Evolutionary conservation across 2,329 filamentous ascomycete species (phyloP).

Genomic region (Thielaviopsis punctulata): DNA sequence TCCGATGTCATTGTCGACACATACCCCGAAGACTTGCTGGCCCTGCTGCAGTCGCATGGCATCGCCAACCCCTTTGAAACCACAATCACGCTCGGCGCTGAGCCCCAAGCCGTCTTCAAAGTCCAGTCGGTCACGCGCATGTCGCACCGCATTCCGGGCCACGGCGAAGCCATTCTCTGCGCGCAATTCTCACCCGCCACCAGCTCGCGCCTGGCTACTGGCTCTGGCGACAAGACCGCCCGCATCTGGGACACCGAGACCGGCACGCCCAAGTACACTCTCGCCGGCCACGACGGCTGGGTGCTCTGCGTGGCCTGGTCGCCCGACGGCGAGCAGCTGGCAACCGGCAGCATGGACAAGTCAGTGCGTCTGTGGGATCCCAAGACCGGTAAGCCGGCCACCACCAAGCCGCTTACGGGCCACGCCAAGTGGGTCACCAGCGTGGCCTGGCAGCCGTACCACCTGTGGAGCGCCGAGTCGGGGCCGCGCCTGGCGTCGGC

Average conservation of each 20-base stretch:
- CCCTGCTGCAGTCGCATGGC: constrained; percentile 36
- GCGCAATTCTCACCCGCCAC: constrained; percentile 70
- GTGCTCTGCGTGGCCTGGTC: constrained; percentile 78
- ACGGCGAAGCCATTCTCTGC: constrained; percentile 78
- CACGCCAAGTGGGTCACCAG: constrained; percentile 82
- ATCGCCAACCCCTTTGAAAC: constrained; percentile 41
- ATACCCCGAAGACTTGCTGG: constrained; percentile 37
- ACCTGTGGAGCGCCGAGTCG: constrained; percentile 57
- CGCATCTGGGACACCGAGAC: constrained; percentile 92
- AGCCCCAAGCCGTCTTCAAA: constrained; percentile 82
- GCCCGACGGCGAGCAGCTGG: constrained; percentile 63
- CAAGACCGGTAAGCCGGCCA: constrained; percentile 56
- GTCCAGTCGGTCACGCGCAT: constrained; percentile 85
- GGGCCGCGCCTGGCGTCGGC: constrained; percentile 62
- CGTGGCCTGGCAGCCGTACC: constrained; percentile 85
- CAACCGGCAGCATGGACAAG: constrained; percentile 87
- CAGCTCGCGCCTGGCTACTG: constrained; percentile 66
- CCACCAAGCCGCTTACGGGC: constrained; percentile 53
- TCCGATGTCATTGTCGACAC: constrained; percentile 36
- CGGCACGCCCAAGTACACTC: constrained; percentile 68
- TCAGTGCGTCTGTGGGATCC: constrained; percentile 82
- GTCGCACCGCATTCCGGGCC: constrained; percentile 73
- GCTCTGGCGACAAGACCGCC: constrained; percentile 79
- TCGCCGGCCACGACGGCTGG: constrained; percentile 81
- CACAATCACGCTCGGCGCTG: constrained; percentile 37